Base-by-base conservation (phyloP, 805 yeast genomes). In the Limtongozyma cylindracea region DNA sequence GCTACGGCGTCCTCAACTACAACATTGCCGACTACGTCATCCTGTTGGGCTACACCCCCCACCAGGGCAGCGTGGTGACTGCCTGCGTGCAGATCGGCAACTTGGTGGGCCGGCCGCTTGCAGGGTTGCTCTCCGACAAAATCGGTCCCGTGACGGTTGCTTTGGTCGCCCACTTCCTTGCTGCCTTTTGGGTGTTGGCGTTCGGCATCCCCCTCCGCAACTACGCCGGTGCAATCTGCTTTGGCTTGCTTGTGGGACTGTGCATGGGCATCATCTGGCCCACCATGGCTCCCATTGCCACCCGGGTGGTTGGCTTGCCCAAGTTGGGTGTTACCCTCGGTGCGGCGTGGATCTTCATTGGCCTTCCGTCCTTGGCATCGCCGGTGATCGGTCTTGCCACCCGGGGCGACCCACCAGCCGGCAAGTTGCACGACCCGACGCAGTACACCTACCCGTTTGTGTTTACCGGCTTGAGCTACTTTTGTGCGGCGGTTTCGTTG, bases 261-360 rank as follows among this genome's bases (percentile, higher is more conserved):
- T 23, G 58, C 16, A 66, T 67, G 69, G 77, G 77, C 3, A 45
- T 63, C 8, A 44, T 66, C 19, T 68, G 64, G 58, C 57, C 66
- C 3, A 53, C 62, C 3, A 30, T 56, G 27, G 56, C 67, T 1
- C 52, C 72, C 3, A 43, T 62, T 13, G 37, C 52, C 1, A 55
- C 69, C 1, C 38, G 64, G 22, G 41, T 65, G 13, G 56, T 57
- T 10, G 77, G 77, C 0, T 36, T 67, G 15, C 37, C 48, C 18
- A 61, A 56, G 29, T 38, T 65, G 33, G 56, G 56, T 20, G 54
- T 60, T 10, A 39, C 53, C 0, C 41, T 55, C 23, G 56, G 62
- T 11, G 49, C 61, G 58, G 29, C 56, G 4, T 67, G 72, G 73
- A 31, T 52, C 9, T 38, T 53, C 17, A 33, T 56, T 20, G 74